These are phyloP conservation scores for Persicaria maculosa DNA, from an alignment of 148 eudicot genomes.

Conservation along the genomic window DNA sequence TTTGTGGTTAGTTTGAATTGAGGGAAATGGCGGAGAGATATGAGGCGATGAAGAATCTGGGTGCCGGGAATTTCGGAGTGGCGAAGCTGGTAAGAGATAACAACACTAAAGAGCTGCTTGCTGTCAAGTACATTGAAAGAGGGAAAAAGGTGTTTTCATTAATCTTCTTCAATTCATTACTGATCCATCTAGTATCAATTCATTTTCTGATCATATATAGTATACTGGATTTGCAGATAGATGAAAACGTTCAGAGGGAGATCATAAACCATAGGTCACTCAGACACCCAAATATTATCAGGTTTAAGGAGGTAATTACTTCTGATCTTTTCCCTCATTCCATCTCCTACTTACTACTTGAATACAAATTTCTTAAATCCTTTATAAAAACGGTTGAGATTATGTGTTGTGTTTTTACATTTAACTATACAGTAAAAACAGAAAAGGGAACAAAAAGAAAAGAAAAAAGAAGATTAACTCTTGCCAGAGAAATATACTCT, in stretches of 20 bases:
- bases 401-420: too few species aligned
- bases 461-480: too few species aligned
- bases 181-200: neutral
- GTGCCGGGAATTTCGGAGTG: slow-evolving; percentile 53
- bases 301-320: slow-evolving; percentile 67
- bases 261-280: slow-evolving; percentile 85
- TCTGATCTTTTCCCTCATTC: neutral
- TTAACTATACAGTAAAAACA: too few species aligned
- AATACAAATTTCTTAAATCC: neutral
- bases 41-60: slow-evolving; percentile 38
- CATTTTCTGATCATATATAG: neutral
- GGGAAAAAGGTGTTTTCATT: slow-evolving; percentile 35
- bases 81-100: slow-evolving; percentile 59
- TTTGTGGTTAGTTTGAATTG: too few species aligned
- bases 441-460: too few species aligned
- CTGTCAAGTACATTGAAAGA: slow-evolving; percentile 53
- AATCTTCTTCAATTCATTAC: neutral
- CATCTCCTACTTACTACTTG: neutral
- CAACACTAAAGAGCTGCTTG: slow-evolving; percentile 35
- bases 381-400: too few species aligned
- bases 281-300: slow-evolving; percentile 74
- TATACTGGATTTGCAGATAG: slow-evolving; percentile 44
- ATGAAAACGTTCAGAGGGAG: slow-evolving; percentile 89
- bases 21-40: slow-evolving; percentile 36
- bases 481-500: too few species aligned